Base-by-base conservation (phyloP, 2,329 filamentous ascomycete genomes). In the Fusarium multiceps region DNA sequence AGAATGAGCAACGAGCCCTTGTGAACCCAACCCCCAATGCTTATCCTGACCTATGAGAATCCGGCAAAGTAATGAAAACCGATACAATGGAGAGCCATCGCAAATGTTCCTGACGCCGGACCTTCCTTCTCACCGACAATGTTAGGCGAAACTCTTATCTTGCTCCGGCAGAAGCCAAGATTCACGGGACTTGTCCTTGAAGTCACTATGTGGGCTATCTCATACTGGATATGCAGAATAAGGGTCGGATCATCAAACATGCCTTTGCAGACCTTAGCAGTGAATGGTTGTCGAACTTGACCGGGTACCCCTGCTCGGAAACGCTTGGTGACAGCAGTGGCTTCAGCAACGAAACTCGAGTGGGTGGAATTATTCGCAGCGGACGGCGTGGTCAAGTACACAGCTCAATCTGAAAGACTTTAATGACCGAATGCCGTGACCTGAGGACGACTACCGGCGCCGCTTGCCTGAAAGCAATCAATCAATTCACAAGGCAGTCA, bases 41-140 rank as follows among this genome's bases (percentile, higher is more conserved):
- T 69, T 56, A 61, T 62, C 49, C 51, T 51, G 37, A 40, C 64
- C 67, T 64, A 59, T 48, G 49, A 59, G 50, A 54, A 43, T 51
- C 45, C 56, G 49, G 30, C 37, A 49, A 45, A 43, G 27, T n/a
- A 40, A 48, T 59, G 55, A 23, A 55, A 58, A 62, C 66, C 53
- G 53, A 50, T 27, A 43, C 25, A 43, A 54, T 45, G 41, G 42
- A 56, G 49, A 34, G 41, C n/a, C 45, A 23, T 68, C 28, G 34
- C 41, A 57, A 55, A 51, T 41, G 21, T 49, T 37, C 23, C 51
- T 55, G 48, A 53, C 47, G 34, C 55, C 55, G 55, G 46, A 55
- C 41, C 55, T 45, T 71, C 40, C 55, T 45, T 45, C 68, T 71
- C 68, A 71, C 68, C 68, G 68, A 71, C 68, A 71, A 51, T 70